These are phyloP conservation scores for Brassica nigra DNA, from an alignment of 345 rosid genomes.

Conservation along the genomic window DNA sequence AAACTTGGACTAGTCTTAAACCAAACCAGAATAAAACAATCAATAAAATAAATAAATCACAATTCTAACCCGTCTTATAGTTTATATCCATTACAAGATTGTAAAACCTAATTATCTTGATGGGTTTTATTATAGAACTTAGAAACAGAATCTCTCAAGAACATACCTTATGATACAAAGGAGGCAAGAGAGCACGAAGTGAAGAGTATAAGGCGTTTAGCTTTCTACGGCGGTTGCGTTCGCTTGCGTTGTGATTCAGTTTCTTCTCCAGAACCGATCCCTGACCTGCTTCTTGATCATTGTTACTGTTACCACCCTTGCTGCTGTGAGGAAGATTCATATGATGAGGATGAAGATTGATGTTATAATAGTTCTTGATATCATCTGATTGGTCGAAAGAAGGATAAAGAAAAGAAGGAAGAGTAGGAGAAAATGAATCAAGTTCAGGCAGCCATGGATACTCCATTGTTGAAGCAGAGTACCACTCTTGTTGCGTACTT, in stretches of 20 bases:
- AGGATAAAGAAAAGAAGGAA: conserved; percentile 34
- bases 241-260: conserved; percentile 76
- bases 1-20: no score
- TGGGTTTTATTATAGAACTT: not conserved
- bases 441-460: conserved; percentile 13
- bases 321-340: conserved; percentile 9
- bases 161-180: conserved; percentile 51
- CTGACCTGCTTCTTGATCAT: conserved; percentile 13
- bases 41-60: no score
- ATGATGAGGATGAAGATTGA: conserved; percentile 11
- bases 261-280: conserved; percentile 47
- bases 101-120: conserved; percentile 14
- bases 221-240: conserved; percentile 64
- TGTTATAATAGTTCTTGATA: conserved; percentile 5
- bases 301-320: conserved; percentile 5
- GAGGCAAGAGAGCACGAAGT: conserved; percentile 67
- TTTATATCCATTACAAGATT: conserved; percentile 2
- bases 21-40: no score
- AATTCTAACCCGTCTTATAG: no score
- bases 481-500: conserved; percentile 27
- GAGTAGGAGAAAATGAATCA: conserved; percentile 29
- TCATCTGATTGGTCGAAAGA: conserved; percentile 11
- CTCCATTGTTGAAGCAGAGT: conserved; percentile 34
- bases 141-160: not conserved
- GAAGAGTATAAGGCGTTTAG: conserved; percentile 57